Conservation (phyloP, 179 eudicot species). For the Nepenthes alata region DNA sequence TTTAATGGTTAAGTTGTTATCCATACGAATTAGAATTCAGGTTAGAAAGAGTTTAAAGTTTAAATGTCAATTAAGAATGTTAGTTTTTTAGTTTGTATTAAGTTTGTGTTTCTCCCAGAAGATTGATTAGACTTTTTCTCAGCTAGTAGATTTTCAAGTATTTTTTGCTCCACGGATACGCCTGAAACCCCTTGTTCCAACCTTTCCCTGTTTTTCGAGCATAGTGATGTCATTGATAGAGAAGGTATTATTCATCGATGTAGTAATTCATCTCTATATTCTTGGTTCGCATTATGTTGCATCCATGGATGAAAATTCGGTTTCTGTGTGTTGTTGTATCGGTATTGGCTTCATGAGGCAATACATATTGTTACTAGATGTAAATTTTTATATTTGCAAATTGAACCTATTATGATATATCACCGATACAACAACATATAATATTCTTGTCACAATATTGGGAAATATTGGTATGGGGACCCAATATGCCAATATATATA, state of each 20-base stretch:
- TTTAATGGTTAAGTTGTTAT: slow-evolving; percentile 38
- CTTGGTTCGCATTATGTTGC: background rate
- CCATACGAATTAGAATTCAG: slow-evolving; percentile 51
- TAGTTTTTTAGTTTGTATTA: background rate
- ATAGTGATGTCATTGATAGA: slow-evolving; percentile 59
- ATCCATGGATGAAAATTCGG: too few species aligned
- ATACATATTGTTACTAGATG: too few species aligned
- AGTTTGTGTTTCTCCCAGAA: slow-evolving; percentile 11
- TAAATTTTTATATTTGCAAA: too few species aligned
- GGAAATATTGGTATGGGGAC: too few species aligned
- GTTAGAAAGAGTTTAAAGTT: slow-evolving; percentile 19
- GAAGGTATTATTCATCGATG: slow-evolving; percentile 29
- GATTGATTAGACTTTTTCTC: slow-evolving; percentile 21
- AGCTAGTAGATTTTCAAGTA: slow-evolving; percentile 83
- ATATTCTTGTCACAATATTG: too few species aligned
- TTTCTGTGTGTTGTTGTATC: too few species aligned
- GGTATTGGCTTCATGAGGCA: too few species aligned
- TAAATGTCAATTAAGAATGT: background rate
- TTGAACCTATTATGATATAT: too few species aligned
- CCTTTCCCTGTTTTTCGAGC: slow-evolving; percentile 74
- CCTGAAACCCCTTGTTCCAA: slow-evolving; percentile 76
- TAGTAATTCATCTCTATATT: background rate
- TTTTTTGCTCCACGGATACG: slow-evolving; percentile 58
- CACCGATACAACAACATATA: too few species aligned
- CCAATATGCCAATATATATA: too few species aligned